Percentiles rank a stretch among this genome's conserved stretches.
Conservation (phyloP, 306 rosid species). For the Ochetophila trinervis region DNA sequence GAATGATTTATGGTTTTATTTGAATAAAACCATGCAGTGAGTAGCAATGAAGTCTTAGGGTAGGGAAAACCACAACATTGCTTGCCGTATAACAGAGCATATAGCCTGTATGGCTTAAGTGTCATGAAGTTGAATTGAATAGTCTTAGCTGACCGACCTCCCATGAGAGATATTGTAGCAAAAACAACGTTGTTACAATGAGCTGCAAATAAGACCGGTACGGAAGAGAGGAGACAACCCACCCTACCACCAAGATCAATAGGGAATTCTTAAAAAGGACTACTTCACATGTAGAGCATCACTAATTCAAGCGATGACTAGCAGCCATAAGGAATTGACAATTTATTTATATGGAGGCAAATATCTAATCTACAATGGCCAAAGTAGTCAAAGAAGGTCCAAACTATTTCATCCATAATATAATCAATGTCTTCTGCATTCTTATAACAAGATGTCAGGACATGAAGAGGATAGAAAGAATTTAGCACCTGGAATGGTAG, state of each 20-base stretch:
- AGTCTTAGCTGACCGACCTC: no score
- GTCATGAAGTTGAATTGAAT: no score
- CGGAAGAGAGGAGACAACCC: no score
- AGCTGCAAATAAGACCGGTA: no score
- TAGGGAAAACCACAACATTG: no score
- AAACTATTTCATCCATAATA: not conserved
- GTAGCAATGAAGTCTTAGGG: no score
- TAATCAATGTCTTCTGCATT: not conserved
- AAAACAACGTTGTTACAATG: not conserved
- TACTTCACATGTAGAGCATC: not conserved
- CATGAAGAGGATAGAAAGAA: slow-evolving; percentile 3
- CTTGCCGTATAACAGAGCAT: no score
- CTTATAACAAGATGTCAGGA: slow-evolving; percentile 4
- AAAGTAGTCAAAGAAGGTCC: not conserved
- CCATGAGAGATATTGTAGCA: not conserved
- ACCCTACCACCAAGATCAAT: no score
- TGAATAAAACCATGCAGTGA: no score
- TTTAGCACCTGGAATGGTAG: slow-evolving; percentile 78
- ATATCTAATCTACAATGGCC: not conserved
- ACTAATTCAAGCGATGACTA: not conserved
- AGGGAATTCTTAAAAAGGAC: no score
- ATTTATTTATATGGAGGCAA: not conserved
- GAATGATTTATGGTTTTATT: no score
- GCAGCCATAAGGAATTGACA: not conserved
- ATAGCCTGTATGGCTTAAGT: no score